phyloP scores from a whole-genome alignment of 108 stramenopile genomes.

The Cylindrotheca fusiformis region DNA sequence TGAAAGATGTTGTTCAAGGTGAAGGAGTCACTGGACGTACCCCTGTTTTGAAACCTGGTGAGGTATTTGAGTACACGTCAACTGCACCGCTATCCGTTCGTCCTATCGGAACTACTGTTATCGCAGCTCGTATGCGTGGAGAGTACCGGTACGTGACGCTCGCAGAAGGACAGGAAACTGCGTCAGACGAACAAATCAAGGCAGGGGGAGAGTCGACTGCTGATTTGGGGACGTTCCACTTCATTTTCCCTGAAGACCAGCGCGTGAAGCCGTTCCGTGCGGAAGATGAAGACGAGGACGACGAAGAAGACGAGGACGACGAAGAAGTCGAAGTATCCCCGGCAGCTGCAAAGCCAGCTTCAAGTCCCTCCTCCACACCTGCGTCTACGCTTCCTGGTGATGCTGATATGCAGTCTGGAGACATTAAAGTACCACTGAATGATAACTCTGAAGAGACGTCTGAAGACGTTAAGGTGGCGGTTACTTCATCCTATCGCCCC shows the following conservation, averaged over 20 bases:
- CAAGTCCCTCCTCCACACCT: slow-evolving; percentile 24
- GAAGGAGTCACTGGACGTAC: slow-evolving; percentile 91
- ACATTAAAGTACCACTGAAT: slow-evolving; percentile 46
- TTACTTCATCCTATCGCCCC: slow-evolving; percentile 84
- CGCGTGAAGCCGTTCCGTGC: slow-evolving; percentile 71
- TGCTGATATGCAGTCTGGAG: slow-evolving; percentile 78
- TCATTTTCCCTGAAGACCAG: slow-evolving; percentile 85
- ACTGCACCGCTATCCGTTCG: slow-evolving; percentile 79
- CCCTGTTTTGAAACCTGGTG: slow-evolving; percentile 88
- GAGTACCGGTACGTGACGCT: slow-evolving; percentile 74
- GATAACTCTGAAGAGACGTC: slow-evolving; percentile 71
- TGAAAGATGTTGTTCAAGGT: slow-evolving; percentile 89
- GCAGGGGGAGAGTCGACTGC: slow-evolving; percentile 70
- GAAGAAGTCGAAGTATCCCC: slow-evolving; percentile 31
- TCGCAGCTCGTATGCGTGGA: slow-evolving; percentile 84
- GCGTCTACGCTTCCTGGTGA: slow-evolving; percentile 78
- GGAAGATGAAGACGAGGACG: slow-evolving; percentile 73
- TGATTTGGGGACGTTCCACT: slow-evolving; percentile 76
- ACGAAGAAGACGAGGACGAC: slow-evolving; percentile 73
- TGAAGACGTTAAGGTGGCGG: slow-evolving; percentile 73
- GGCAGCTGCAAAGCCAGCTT: slow-evolving; percentile 9
- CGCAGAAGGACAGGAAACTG: slow-evolving; percentile 62
- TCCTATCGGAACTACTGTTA: slow-evolving; percentile 78
- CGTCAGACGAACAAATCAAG: slow-evolving; percentile 70
- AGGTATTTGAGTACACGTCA: slow-evolving; percentile 91